Evolutionary conservation across 2,329 filamentous ascomycete species (phyloP).

Genomic region (Ophiosphaerella herpotricha): DNA sequence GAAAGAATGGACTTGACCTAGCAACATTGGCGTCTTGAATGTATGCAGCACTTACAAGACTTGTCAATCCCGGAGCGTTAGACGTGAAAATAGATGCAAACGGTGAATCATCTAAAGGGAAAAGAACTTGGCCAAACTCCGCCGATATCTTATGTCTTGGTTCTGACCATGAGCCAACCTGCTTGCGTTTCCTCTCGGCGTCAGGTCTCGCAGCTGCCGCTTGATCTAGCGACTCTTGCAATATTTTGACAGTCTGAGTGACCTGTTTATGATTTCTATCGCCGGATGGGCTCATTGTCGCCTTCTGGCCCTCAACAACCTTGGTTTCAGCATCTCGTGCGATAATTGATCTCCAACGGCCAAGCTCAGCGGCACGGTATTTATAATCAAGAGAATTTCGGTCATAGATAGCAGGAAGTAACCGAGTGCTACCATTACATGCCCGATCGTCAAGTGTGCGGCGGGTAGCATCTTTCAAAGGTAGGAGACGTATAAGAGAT

Average conservation of each 20-base stretch:
- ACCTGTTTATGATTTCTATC: not conserved
- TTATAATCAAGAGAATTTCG: constrained; percentile 26
- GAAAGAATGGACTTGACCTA: constrained; percentile 4
- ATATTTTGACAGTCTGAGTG: not conserved
- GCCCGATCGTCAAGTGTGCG: constrained; percentile 25
- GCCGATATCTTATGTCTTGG: constrained; percentile 22
- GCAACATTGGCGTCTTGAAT: not conserved
- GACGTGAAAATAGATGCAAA: constrained; percentile 18
- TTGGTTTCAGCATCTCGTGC: constrained; percentile 2
- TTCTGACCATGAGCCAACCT: constrained; percentile 19
- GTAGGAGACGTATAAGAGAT: constrained; percentile 33
- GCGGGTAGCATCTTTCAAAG: constrained; percentile 15
- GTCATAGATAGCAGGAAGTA: constrained; percentile 24
- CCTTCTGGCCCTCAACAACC: constrained; percentile 1
- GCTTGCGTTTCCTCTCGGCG: not conserved
- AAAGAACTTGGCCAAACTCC: constrained; percentile 32
- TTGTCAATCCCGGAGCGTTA: constrained; percentile 26
- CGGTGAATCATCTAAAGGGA: constrained; percentile 15
- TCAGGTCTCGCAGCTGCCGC: not conserved
- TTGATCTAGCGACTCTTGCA: not conserved
- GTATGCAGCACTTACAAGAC: constrained; percentile 21
- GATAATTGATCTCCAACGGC: constrained; percentile 33
- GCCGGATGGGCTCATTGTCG: not conserved
- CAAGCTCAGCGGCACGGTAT: constrained; percentile 23
- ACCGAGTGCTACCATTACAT: constrained; percentile 17